These are phyloP conservation scores for Plasmodium sp. DNA, from an alignment of 169 alveolate species.

Conservation along the genomic window DNA sequence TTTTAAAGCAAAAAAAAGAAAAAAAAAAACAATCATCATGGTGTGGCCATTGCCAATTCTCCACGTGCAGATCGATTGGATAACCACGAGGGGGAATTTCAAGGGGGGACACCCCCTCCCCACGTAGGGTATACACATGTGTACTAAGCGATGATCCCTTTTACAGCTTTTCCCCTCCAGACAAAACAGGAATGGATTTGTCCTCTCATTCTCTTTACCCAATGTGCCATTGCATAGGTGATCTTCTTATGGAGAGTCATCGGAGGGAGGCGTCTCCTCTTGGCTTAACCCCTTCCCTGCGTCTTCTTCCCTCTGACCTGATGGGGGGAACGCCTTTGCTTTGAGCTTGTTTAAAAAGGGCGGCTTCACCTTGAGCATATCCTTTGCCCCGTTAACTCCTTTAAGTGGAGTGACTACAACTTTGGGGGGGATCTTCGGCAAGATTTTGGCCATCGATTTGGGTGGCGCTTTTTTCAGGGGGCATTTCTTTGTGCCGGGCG, in stretches of 20 bases:
- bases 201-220: not conserved
- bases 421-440: not conserved
- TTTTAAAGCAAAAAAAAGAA: not conserved
- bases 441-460: not conserved
- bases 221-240: not conserved
- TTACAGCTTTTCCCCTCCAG: not conserved
- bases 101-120: not conserved
- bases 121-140: not conserved
- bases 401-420: not conserved
- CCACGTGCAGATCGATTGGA: no score
- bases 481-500: not conserved
- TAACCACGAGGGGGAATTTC: no score
- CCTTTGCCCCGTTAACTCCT: not conserved
- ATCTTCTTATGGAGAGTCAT: not conserved
- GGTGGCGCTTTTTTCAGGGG: not conserved
- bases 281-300: not conserved
- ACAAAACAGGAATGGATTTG: not conserved
- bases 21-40: not conserved
- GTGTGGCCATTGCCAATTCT: not conserved
- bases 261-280: not conserved
- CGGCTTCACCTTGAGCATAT: not conserved
- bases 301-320: not conserved
- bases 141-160: not conserved
- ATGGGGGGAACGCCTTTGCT: not conserved
- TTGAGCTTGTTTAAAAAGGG: not conserved